Base-by-base conservation (phyloP, 108 stramenopile species). In the Pseudonitzschia multiseries region DNA sequence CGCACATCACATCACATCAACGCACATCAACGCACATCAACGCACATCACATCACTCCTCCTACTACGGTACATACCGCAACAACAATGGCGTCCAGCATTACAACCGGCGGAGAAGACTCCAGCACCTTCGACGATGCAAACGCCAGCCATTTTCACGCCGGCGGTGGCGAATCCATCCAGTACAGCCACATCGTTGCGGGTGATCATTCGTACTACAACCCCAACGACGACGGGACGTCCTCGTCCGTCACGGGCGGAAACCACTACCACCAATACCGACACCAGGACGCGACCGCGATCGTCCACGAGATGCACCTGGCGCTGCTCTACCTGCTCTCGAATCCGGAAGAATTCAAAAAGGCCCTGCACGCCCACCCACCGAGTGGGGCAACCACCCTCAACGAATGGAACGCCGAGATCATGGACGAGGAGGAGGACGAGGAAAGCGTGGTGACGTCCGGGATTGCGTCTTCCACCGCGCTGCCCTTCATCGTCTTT, bases 401-500 rank as follows among this genome's bases (percentile, higher is more conserved):
- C 56, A 72, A 82, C 13, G 78, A 86, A 63, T 91, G 87, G 82
- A 86, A 88, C 74, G 87, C 86, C 15, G 85, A 87, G 73, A 87
- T 85, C 42, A n/a, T n/a, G n/a, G n/a, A n/a, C n/a, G 91, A 92
- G 26, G 74, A 72, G 28, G 91, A 92, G 28, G 74, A 72, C 41
- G 87, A 81, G 44, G 54, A 72, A 76, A 66, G 72, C 46, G 64
- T 70, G 70, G 52, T 71, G 21, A 67, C 67, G n/a, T 41, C 73
- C 14, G 48, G 71, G 21, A 6, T 42, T 42, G 69, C 69, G 13
- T 53, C 68, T 64, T 32, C 77, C n/a, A 87, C 83, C 8, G 91
- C 91, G 2, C 78, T 92, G 1, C 91, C 93, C 9, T 89, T 88
- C 79, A 80, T 85, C 5, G 91, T 95, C 20, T 95, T 95, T 84